phyloP scores from a whole-genome alignment of 2,329 filamentous ascomycete species.

The Gliomastix tumulicola region DNA sequence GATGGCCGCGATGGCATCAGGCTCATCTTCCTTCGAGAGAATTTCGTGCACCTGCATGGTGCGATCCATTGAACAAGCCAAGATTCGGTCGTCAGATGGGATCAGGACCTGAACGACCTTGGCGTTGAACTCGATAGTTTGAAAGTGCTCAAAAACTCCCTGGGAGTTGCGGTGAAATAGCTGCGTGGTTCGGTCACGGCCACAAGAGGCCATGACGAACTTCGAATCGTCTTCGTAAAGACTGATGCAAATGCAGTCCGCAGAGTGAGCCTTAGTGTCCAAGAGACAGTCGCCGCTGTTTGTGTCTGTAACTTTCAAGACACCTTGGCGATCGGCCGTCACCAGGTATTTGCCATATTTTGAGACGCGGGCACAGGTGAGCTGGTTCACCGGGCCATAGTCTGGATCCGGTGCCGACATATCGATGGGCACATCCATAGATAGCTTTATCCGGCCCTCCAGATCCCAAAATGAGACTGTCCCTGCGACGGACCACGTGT shows the following conservation, averaged over 20 bases:
- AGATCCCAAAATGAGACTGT: constrained; percentile 76
- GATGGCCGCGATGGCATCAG: constrained; percentile 66
- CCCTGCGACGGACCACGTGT: constrained; percentile 83
- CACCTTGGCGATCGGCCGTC: constrained; percentile 82
- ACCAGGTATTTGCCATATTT: constrained; percentile 60
- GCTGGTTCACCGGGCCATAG: constrained; percentile 47
- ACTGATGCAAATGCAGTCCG: constrained; percentile 76
- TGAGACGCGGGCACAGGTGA: constrained; percentile 53
- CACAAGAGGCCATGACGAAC: constrained; percentile 72
- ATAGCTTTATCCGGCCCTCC: constrained; percentile 60
- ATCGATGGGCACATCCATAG: constrained; percentile 64
- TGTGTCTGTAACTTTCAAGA: constrained; percentile 64
- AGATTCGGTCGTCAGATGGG: constrained; percentile 66
- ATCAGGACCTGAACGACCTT: constrained; percentile 71
- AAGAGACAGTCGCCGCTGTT: constrained; percentile 54
- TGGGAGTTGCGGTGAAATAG: constrained; percentile 61
- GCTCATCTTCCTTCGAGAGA: constrained; percentile 59
- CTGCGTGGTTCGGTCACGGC: constrained; percentile 87
- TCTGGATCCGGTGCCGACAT: constrained; percentile 44
- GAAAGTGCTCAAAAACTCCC: constrained; percentile 66
- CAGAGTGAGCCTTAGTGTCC: constrained; percentile 78
- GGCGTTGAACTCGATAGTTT: constrained; percentile 89
- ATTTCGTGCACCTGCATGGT: constrained; percentile 79
- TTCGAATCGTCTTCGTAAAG: constrained; percentile 56
- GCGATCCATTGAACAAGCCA: constrained; percentile 85